phyloP scores from a whole-genome alignment of 2,329 filamentous ascomycete species.

The Didymella sp. region DNA sequence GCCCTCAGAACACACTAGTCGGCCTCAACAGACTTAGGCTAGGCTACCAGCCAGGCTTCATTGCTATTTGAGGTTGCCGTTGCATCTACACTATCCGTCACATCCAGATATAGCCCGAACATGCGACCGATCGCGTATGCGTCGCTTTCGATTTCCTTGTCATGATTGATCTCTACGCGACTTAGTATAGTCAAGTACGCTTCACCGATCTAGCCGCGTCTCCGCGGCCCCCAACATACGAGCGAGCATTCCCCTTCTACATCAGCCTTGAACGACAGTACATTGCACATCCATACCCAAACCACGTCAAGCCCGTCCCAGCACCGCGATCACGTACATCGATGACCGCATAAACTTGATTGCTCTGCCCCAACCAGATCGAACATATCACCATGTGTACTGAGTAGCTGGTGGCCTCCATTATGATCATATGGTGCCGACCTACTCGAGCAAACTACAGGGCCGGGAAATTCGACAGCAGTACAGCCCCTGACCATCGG shows the following conservation, averaged over 20 bases:
- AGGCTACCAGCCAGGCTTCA: neutral
- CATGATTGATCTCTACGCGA: neutral
- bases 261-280: neutral
- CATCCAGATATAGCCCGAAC: neutral
- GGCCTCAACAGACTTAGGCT: conserved; percentile 4
- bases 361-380: conserved; percentile 13
- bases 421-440: conserved; percentile 6
- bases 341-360: conserved; percentile 27
- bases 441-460: conserved; percentile 15
- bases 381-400: neutral
- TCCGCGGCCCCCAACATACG: conserved; percentile 29
- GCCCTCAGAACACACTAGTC: neutral
- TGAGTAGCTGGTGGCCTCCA: neutral
- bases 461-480: conserved; percentile 6
- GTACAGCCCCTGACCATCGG: conserved; percentile 18
- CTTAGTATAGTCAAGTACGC: neutral
- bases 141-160: neutral
- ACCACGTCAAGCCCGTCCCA: neutral
- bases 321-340: conserved; percentile 8
- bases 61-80: neutral
- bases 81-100: neutral
- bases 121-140: conserved; percentile 4
- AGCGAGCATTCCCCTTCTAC: conserved; percentile 20
- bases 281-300: neutral
- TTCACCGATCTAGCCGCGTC: conserved; percentile 16